Evolutionary conservation across 768 basidiomycete genomes (phyloP).

Genomic region (Boletus sp.): DNA sequence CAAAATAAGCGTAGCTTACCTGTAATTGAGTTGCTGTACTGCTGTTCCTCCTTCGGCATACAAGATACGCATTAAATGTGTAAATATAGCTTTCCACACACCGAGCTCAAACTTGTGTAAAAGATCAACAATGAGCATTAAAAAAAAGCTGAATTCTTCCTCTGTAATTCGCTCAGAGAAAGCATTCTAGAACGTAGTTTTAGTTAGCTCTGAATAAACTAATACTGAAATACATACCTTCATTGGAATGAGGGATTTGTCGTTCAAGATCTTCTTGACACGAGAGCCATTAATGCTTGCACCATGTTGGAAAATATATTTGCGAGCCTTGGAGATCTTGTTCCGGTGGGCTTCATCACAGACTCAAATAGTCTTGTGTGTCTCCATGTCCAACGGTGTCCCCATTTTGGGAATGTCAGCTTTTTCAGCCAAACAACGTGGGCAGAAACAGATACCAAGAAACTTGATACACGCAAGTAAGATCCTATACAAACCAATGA

Average conservation of each 20-base stretch:
- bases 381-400: background rate
- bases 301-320: background rate
- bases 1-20: background rate
- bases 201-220: background rate
- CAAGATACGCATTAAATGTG: background rate
- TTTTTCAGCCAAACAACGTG: too few species aligned
- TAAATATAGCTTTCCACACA: slow-evolving; percentile 1
- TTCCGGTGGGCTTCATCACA: background rate
- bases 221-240: background rate
- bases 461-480: too few species aligned
- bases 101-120: slow-evolving; percentile 1
- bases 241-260: background rate
- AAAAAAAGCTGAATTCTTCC: background rate
- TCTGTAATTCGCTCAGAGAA: background rate
- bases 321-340: background rate
- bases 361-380: background rate
- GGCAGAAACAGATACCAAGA: too few species aligned
- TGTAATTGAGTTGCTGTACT: background rate
- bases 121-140: background rate
- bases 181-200: background rate
- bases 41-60: background rate
- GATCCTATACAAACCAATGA: too few species aligned
- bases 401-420: background rate
- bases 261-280: background rate
- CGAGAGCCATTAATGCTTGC: background rate